Evolutionary conservation across 106 monocot genomes (phyloP).

Genomic region (Ottelia alismoides): DNA sequence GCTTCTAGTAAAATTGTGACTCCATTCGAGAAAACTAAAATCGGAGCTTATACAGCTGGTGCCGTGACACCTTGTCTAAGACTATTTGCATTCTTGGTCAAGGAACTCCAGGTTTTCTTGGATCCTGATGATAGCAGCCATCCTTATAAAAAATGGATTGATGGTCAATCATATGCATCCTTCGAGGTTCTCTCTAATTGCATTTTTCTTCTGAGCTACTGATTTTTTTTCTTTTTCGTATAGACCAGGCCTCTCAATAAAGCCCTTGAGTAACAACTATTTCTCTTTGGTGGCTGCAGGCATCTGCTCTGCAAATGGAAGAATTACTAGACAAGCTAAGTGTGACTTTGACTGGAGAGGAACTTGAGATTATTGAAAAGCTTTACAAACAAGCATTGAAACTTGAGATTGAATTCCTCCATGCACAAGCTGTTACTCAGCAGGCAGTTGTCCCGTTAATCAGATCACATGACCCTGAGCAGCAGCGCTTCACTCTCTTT

Average conservation of each 20-base stretch:
- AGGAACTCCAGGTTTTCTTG: conserved; percentile 39
- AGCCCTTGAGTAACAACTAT: too few relatives aligned
- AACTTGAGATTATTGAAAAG: conserved; percentile 68
- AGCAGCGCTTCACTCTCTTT: conserved; percentile 41
- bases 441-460: conserved; percentile 54
- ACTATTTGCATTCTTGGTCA: conserved; percentile 65
- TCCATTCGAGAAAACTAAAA: conserved; percentile 82
- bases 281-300: conserved; percentile 13
- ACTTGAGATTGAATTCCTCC: conserved; percentile 77
- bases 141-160: conserved; percentile 69
- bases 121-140: conserved; percentile 26
- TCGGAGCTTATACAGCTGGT: conserved; percentile 74
- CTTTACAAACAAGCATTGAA: conserved; percentile 78
- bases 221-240: background rate
- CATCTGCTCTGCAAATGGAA: conserved; percentile 54
- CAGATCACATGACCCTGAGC: conserved; percentile 23
- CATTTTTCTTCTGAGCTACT: background rate
- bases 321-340: conserved; percentile 87
- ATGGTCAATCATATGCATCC: conserved; percentile 32
- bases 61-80: conserved; percentile 94
- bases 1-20: conserved; percentile 59
- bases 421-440: conserved; percentile 41
- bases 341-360: conserved; percentile 68
- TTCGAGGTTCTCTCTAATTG: conserved; percentile 86
- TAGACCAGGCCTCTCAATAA: too few relatives aligned